These are phyloP conservation scores for Taiozyma onychis DNA, from an alignment of 1,139 yeast species.

Conservation along the genomic window DNA sequence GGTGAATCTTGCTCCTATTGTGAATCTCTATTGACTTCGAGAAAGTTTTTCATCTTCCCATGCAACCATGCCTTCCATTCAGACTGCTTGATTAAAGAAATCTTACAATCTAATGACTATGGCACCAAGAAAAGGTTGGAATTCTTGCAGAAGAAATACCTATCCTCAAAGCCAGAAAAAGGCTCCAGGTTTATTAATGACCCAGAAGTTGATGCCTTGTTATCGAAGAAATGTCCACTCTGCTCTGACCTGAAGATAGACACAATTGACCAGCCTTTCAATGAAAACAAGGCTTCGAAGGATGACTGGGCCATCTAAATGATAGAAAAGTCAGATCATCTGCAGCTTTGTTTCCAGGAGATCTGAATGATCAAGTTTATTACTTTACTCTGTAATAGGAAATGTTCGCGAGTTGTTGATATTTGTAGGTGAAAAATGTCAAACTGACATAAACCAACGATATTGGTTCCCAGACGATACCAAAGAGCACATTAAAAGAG, in stretches of 20 bases:
- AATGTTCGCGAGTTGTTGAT: neutral
- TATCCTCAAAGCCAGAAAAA: constrained; percentile 22
- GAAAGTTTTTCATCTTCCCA: constrained; percentile 79
- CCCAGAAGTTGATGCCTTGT: constrained; percentile 46
- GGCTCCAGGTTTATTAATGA: constrained; percentile 23
- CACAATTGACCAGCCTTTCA: constrained; percentile 54
- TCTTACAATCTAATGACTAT: constrained; percentile 62
- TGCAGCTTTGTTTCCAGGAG: neutral
- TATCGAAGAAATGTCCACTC: constrained; percentile 66
- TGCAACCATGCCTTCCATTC: constrained; percentile 89
- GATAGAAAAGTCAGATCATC: neutral
- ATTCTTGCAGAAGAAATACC: constrained; percentile 41
- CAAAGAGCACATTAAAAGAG: neutral
- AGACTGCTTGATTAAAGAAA: constrained; percentile 67
- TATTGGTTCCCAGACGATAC: neutral
- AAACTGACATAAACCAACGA: neutral
- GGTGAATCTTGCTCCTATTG: constrained; percentile 82
- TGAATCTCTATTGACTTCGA: constrained; percentile 56
- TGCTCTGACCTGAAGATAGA: constrained; percentile 78
- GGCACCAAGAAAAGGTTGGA: constrained; percentile 58
- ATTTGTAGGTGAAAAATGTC: neutral
- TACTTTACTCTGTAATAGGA: neutral
- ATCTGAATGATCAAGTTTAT: no score
- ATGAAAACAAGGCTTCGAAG: neutral
- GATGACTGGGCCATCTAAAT: constrained; percentile 16